Percentiles rank a stretch among this genome's conserved stretches.
Evolutionary conservation across 768 basidiomycete genomes (phyloP).

Genomic region (Cantharellus cinnabarinus): DNA sequence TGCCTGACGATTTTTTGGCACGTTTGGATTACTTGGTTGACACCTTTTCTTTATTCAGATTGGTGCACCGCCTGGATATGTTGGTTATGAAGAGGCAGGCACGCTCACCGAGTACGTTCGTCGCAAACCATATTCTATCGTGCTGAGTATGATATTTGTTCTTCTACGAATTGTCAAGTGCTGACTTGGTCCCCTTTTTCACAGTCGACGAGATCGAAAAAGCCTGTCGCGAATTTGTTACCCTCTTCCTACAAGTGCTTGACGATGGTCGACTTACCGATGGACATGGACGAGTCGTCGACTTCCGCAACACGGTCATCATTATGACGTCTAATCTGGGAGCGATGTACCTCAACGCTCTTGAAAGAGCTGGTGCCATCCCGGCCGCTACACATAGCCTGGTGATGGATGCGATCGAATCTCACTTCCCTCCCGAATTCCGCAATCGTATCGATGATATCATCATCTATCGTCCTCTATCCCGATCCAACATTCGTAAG

Average conservation of each 20-base stretch:
- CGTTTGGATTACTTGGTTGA: not conserved
- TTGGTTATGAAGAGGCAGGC: conserved; percentile 77
- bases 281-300: conserved; percentile 69
- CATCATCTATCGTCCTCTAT: conserved; percentile 43
- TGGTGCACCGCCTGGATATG: conserved; percentile 38
- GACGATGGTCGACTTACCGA: conserved; percentile 88
- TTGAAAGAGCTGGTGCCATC: conserved; percentile 44
- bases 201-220: conserved; percentile 41
- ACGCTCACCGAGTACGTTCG: conserved; percentile 88
- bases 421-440: conserved; percentile 84
- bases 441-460: conserved; percentile 79
- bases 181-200: not conserved
- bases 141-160: conserved; percentile 29
- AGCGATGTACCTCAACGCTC: conserved; percentile 52
- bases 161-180: conserved; percentile 28
- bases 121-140: conserved; percentile 73
- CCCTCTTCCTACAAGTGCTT: conserved; percentile 61
- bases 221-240: conserved; percentile 56
- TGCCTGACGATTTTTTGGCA: not conserved
- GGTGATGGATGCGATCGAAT: conserved; percentile 62
- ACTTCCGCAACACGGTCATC: conserved; percentile 82
- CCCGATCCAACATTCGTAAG: conserved; percentile 48
- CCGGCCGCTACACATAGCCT: conserved; percentile 34
- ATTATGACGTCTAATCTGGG: conserved; percentile 91
- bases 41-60: not conserved